Evolutionary conservation across 257 asterid genomes (phyloP).

Genomic region (Avicennia marina): DNA sequence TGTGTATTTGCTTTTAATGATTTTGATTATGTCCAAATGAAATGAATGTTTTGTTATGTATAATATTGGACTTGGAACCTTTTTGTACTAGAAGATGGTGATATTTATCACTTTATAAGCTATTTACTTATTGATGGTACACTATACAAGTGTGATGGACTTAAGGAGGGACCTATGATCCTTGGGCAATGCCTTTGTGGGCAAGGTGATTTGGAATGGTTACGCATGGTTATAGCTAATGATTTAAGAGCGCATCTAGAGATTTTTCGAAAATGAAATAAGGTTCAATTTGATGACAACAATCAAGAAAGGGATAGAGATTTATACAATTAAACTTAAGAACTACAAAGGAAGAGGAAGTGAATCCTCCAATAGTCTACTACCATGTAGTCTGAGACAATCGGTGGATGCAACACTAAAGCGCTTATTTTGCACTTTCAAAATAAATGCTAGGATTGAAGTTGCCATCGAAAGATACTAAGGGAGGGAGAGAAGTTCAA

Average conservation of each 20-base stretch:
- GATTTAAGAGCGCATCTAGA: slow-evolving; percentile 85
- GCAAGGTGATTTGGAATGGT: slow-evolving; percentile 65
- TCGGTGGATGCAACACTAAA: slow-evolving; percentile 61
- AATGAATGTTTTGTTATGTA: no score
- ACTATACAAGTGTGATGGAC: slow-evolving; percentile 92
- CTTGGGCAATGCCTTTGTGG: slow-evolving; percentile 77
- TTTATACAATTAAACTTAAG: slow-evolving; percentile 83
- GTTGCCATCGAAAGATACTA: slow-evolving; percentile 81
- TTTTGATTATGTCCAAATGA: no score
- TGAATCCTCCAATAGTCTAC: slow-evolving; percentile 68
- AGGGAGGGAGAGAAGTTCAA: slow-evolving; percentile 97
- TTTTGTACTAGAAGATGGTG: no score
- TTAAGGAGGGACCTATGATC: slow-evolving; percentile 97
- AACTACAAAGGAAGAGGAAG: slow-evolving; percentile 86
- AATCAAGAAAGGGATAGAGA: slow-evolving; percentile 82
- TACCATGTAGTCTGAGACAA: slow-evolving; percentile 66
- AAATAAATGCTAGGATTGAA: slow-evolving; percentile 72
- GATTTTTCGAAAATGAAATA: slow-evolving; percentile 78
- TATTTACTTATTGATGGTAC: slow-evolving; percentile 87
- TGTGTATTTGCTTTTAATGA: no score
- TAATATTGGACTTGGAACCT: no score
- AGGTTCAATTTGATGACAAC: slow-evolving; percentile 86
- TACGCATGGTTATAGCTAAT: slow-evolving; percentile 79
- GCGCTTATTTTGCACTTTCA: slow-evolving; percentile 57
- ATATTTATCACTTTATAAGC: slow-evolving; percentile 93